Conservation (phyloP, 306 rosid species). For the Gillenia trifoliata region DNA sequence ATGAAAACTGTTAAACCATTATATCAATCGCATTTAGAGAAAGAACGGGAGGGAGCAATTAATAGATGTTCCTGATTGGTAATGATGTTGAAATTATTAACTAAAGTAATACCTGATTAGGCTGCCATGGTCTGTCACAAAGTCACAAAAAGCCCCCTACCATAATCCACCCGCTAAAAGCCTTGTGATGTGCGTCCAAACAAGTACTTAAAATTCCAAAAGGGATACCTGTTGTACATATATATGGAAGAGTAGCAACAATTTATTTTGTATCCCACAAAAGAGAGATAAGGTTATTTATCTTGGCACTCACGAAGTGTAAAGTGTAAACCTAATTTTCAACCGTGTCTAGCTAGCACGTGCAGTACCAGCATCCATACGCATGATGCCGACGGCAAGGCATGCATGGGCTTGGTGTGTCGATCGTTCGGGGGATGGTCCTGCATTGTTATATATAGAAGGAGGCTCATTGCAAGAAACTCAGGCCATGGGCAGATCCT, state of each 20-base stretch:
- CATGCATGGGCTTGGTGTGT: no score
- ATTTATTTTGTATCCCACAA: not conserved
- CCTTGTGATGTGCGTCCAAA: slow-evolving; percentile 3
- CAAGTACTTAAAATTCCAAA: not conserved
- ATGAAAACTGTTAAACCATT: not conserved
- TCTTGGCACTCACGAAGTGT: not conserved
- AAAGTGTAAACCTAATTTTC: not conserved
- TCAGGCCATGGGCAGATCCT: no score
- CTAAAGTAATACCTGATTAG: not conserved
- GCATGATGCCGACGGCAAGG: not conserved
- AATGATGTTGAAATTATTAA: not conserved
- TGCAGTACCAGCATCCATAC: not conserved
- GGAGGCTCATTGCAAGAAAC: no score
- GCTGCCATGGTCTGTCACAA: not conserved
- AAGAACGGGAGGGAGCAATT: not conserved
- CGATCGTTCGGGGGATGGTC: no score
- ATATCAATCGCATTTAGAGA: not conserved
- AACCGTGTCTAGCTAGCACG: not conserved
- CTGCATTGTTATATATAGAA: no score
- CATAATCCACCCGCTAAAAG: not conserved
- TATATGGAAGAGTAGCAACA: not conserved
- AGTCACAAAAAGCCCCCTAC: not conserved
- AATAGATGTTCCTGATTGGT: not conserved
- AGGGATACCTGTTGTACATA: not conserved
- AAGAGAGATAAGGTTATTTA: not conserved